These are phyloP conservation scores for Alternaria gaisen DNA, from an alignment of 2,329 filamentous ascomycete genomes.

Conservation along the genomic window DNA sequence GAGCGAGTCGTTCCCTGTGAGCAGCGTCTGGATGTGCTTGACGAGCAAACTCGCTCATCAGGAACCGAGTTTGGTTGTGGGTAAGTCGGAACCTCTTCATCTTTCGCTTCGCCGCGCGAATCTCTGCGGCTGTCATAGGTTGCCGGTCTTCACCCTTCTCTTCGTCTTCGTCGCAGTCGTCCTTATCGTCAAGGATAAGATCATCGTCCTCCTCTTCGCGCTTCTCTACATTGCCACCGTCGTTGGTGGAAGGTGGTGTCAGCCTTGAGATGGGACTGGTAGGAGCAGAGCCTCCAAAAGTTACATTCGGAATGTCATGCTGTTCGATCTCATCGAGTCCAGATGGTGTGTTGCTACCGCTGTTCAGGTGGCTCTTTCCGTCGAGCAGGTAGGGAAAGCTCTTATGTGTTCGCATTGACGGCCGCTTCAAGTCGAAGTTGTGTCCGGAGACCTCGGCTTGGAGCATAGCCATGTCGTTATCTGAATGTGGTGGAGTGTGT, in stretches of 20 bases:
- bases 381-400: constrained; percentile 56
- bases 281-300: constrained; percentile 56
- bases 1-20: constrained; percentile 84
- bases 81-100: constrained; percentile 88
- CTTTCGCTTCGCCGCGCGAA: constrained; percentile 60
- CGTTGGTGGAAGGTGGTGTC: constrained; percentile 56
- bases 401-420: constrained; percentile 55
- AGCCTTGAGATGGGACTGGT: constrained; percentile 57
- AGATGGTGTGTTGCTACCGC: constrained; percentile 38
- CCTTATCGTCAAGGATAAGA: constrained; percentile 52
- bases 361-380: constrained; percentile 42
- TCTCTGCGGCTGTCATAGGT: constrained; percentile 58
- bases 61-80: constrained; percentile 94
- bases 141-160: constrained; percentile 45
- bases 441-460: constrained; percentile 48
- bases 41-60: constrained; percentile 96
- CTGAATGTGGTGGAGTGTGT: constrained; percentile 44
- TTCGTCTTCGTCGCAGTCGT: constrained; percentile 41
- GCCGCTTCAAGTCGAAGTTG: constrained; percentile 49
- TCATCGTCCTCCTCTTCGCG: constrained; percentile 52
- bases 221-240: constrained; percentile 46
- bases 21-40: constrained; percentile 94
- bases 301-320: constrained; percentile 46
- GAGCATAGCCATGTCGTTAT: constrained; percentile 51
- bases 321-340: constrained; percentile 49